These are phyloP conservation scores for Nakazawaea pomicola DNA, from an alignment of 805 yeast genomes.

Conservation along the genomic window DNA sequence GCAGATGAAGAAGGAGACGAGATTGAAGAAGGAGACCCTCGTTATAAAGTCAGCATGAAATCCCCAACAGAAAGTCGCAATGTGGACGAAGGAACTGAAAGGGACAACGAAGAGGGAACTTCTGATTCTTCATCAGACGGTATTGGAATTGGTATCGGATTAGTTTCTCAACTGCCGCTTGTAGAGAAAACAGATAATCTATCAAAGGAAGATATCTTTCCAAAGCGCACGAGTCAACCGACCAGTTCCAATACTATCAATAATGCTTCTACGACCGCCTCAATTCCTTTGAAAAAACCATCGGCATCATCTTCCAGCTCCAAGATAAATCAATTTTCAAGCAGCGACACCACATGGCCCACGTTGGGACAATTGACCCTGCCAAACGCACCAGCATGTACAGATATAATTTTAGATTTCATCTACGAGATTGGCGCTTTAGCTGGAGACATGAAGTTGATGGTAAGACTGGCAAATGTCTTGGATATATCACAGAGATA, in stretches of 20 bases:
- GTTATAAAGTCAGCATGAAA: conserved; percentile 1
- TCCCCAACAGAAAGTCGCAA: neutral
- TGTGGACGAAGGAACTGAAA: neutral
- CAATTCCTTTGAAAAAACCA: neutral
- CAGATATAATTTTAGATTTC: conserved; percentile 49
- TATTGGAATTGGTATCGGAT: conserved; percentile 9
- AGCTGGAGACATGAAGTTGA: conserved; percentile 58
- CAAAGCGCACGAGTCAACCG: neutral
- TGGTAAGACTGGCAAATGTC: conserved; percentile 52
- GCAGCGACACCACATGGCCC: conserved; percentile 26
- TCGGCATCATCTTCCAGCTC: conserved; percentile 1
- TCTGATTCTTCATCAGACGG: conserved; percentile 10
- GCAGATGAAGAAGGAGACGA: conserved; percentile 9
- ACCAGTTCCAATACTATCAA: neutral
- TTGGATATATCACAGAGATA: conserved; percentile 42
- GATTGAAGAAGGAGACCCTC: conserved; percentile 13
- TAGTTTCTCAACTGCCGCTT: conserved; percentile 5
- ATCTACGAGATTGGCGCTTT: conserved; percentile 59
- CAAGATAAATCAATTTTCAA: neutral
- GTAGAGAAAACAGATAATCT: neutral
- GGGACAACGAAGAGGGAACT: neutral
- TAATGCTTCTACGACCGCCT: neutral
- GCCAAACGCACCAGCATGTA: conserved; percentile 50
- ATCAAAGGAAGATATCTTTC: neutral
- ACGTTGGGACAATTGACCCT: conserved; percentile 56